phyloP scores from a whole-genome alignment of 176 grass and related monocot genomes.

The Carex pumila region DNA sequence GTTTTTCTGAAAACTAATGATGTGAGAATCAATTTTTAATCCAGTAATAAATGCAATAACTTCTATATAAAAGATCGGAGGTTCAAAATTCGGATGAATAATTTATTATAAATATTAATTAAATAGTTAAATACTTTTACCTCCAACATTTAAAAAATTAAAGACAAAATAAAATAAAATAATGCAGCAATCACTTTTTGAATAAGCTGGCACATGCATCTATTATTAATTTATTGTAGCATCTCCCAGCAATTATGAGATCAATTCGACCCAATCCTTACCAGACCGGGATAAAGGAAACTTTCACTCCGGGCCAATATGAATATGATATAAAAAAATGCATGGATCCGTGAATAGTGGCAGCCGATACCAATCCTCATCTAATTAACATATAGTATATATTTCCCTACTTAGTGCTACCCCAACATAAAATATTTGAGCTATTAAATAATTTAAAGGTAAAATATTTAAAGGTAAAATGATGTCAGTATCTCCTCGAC shows the following conservation, averaged over 20 bases:
- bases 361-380: neutral
- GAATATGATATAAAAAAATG: neutral
- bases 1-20: no score
- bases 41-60: no score
- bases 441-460: neutral
- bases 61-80: no score
- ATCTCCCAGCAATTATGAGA: neutral
- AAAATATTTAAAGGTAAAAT: conserved; percentile 6
- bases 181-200: no score
- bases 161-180: no score
- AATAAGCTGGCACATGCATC: neutral
- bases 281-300: neutral
- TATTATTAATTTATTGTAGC: neutral
- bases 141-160: no score
- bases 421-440: neutral
- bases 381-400: neutral
- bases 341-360: neutral
- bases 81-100: no score
- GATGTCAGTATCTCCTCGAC: neutral
- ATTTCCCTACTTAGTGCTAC: neutral
- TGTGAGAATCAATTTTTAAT: no score
- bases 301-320: neutral
- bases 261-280: neutral
- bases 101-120: no score
- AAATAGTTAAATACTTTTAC: no score